Conservation (phyloP, 345 rosid genomes). For the Chamaenerion angustifolium region DNA sequence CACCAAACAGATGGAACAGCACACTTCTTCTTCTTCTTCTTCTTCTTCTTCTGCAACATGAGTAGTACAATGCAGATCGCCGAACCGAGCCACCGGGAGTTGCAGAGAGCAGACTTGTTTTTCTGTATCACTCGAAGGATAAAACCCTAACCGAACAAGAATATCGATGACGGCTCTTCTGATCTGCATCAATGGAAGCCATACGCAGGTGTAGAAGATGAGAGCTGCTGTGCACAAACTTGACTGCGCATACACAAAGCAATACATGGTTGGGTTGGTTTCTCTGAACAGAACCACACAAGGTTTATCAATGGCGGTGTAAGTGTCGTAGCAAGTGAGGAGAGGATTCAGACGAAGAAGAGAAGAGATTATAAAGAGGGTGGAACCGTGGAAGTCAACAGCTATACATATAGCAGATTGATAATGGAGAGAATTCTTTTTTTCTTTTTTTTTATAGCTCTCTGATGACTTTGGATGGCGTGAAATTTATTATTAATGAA, state of each 20-base stretch:
- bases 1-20: conserved; percentile 54
- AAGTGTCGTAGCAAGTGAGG: neutral
- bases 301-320: neutral
- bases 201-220: conserved; percentile 39
- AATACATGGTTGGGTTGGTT: conserved; percentile 20
- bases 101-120: neutral
- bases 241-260: conserved; percentile 26
- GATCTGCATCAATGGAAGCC: conserved; percentile 32
- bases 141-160: neutral
- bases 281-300: neutral
- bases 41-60: no score
- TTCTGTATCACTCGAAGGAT: neutral
- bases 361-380: no score
- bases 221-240: conserved; percentile 31
- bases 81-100: conserved; percentile 23
- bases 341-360: neutral
- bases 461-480: no score
- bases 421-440: neutral
- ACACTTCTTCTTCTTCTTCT: conserved; percentile 1
- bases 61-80: conserved; percentile 12
- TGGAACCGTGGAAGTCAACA: no score
- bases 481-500: no score
- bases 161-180: conserved; percentile 10
- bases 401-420: no score
- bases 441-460: neutral